These are phyloP conservation scores for Rhododendron simsii DNA, from an alignment of 148 eudicot genomes.

Conservation along the genomic window DNA sequence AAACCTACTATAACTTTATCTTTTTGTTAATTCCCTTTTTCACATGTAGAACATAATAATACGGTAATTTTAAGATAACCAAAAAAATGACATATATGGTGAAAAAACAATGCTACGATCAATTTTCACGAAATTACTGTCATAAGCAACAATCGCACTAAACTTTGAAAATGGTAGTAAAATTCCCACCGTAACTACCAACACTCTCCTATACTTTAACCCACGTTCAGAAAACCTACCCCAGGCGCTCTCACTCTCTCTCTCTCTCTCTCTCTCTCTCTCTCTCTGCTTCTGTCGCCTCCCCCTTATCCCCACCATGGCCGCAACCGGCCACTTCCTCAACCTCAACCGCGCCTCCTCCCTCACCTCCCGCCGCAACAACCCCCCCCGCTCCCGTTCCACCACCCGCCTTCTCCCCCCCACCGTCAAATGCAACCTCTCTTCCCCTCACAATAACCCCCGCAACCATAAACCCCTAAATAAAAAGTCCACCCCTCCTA, in stretches of 20 bases:
- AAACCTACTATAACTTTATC: too few relatives aligned
- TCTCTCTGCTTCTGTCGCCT: neutral
- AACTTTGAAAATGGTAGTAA: neutral
- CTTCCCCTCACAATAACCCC: slow-evolving; percentile 29
- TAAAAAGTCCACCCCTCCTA: neutral
- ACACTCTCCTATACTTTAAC: too few relatives aligned
- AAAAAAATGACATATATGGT: too few relatives aligned
- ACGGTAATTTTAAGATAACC: too few relatives aligned
- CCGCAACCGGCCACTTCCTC: slow-evolving; percentile 28
- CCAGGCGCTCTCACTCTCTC: neutral
- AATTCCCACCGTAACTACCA: neutral
- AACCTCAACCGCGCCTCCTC: slow-evolving; percentile 12
- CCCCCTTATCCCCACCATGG: slow-evolving; percentile 25
- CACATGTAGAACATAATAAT: too few relatives aligned
- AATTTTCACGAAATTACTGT: too few relatives aligned
- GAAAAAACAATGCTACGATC: too few relatives aligned
- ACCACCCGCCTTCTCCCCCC: slow-evolving; percentile 1
- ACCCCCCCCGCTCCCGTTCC: slow-evolving; percentile 1
- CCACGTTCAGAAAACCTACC: neutral
- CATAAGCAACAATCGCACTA: too few relatives aligned
- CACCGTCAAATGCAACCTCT: slow-evolving; percentile 16
- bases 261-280: slow-evolving; percentile 17
- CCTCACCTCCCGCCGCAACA: neutral
- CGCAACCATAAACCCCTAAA: slow-evolving; percentile 13
- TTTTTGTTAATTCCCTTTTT: too few relatives aligned